These are phyloP conservation scores for Decorospora gaudefroyi DNA, from an alignment of 2,329 filamentous ascomycete genomes.

Conservation along the genomic window DNA sequence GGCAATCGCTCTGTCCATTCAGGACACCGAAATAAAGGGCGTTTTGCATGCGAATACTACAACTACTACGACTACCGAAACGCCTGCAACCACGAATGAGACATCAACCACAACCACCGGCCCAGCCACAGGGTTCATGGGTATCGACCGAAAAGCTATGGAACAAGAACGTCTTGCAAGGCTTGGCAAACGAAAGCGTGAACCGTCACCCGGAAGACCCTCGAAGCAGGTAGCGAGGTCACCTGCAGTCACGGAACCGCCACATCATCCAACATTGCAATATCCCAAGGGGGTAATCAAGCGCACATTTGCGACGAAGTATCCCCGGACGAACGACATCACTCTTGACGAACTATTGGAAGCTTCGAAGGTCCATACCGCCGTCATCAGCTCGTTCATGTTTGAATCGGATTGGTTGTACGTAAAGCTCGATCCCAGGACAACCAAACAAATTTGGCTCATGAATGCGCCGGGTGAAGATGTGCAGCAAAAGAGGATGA, in stretches of 20 bases:
- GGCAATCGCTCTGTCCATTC: constrained; percentile 39
- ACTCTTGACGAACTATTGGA: constrained; percentile 87
- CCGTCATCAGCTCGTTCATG: constrained; percentile 83
- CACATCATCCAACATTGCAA: constrained; percentile 28
- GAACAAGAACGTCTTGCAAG: constrained; percentile 80
- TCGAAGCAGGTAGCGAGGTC: constrained; percentile 26
- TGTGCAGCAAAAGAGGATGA: constrained; percentile 29
- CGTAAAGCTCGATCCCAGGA: constrained; percentile 66
- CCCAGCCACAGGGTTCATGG: constrained; percentile 44
- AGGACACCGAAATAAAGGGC: constrained; percentile 8
- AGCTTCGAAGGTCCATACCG: constrained; percentile 70
- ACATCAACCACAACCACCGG: neutral
- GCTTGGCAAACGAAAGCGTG: constrained; percentile 63
- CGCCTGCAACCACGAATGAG: too few relatives aligned
- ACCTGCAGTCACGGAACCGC: neutral
- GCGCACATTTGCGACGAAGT: constrained; percentile 75
- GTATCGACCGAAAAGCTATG: constrained; percentile 79
- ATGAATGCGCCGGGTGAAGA: constrained; percentile 60
- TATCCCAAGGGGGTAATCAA: constrained; percentile 71
- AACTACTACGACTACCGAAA: neutral
- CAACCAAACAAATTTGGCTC: constrained; percentile 59
- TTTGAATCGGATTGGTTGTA: constrained; percentile 80
- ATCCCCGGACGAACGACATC: constrained; percentile 71
- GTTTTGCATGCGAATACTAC: neutral
- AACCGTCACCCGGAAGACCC: constrained; percentile 50